phyloP scores from a whole-genome alignment of 2,329 filamentous ascomycete genomes.

The Xylaria sp. region DNA sequence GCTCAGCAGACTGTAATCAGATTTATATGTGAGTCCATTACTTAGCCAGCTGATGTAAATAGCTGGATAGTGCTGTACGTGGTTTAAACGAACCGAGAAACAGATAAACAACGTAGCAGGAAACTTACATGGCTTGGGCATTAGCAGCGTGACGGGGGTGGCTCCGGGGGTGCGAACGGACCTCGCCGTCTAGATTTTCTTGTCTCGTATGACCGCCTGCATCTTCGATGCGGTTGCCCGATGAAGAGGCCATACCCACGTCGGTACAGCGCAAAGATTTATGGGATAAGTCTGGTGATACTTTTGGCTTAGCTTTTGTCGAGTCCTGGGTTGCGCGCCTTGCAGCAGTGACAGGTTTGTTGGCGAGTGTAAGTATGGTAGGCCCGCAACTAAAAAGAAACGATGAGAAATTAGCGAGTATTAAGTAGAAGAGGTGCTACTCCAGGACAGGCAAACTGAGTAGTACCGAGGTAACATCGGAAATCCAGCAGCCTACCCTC shows the following conservation, averaged over 20 bases:
- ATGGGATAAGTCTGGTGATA: too few relatives aligned
- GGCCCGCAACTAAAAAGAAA: neutral
- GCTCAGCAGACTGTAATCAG: neutral
- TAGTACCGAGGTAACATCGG: too few relatives aligned
- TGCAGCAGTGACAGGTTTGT: neutral
- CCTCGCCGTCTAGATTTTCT: neutral
- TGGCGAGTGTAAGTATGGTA: neutral
- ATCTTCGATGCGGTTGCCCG: neutral
- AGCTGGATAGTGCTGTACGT: neutral
- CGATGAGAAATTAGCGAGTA: neutral
- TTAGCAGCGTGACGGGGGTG: neutral
- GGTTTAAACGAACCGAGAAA: neutral
- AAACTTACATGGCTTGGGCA: constrained; percentile 2
- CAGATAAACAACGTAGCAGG: neutral
- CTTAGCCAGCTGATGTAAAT: neutral
- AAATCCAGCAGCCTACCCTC: too few relatives aligned
- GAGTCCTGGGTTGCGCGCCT: neutral
- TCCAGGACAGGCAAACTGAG: too few relatives aligned
- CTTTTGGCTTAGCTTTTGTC: too few relatives aligned
- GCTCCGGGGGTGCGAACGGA: too few relatives aligned
- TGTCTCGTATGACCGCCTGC: neutral
- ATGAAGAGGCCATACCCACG: neutral
- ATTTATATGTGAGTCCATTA: neutral
- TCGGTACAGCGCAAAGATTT: too few relatives aligned
- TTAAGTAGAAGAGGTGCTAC: too few relatives aligned